Evolutionary conservation across 208 protist genomes (phyloP).

Genomic region (Trypanosoma boissoni): DNA sequence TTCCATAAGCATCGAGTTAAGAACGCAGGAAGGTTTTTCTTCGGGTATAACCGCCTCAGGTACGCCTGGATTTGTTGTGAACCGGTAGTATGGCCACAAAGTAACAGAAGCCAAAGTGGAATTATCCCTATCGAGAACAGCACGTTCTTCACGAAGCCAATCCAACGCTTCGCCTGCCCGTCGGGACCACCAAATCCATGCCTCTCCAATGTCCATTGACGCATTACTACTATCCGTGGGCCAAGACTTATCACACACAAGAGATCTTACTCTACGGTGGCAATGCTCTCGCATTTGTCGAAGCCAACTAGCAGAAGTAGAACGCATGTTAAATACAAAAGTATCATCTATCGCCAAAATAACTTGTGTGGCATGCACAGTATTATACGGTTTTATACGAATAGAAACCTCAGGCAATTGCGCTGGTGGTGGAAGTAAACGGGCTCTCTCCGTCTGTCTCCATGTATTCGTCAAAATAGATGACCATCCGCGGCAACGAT

Average conservation of each 20-base stretch:
- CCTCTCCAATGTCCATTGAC: constrained; percentile 36
- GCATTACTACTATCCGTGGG: constrained; percentile 2
- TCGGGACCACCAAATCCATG: constrained; percentile 76
- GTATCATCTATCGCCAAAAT: constrained; percentile 48
- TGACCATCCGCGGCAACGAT: constrained; percentile 79
- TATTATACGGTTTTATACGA: constrained; percentile 62
- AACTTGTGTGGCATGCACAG: constrained; percentile 47
- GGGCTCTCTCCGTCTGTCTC: constrained; percentile 63
- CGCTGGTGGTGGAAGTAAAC: constrained; percentile 57
- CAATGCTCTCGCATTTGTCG: constrained; percentile 51
- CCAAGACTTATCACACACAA: constrained; percentile 28
- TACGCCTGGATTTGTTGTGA: constrained; percentile 25
- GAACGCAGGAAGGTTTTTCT: neutral
- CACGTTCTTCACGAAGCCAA: constrained; percentile 82
- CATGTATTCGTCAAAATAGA: constrained; percentile 69
- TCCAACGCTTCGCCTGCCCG: constrained; percentile 35
- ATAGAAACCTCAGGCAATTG: constrained; percentile 70
- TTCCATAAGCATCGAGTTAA: no score
- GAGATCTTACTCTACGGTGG: constrained; percentile 27
- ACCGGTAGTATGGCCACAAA: constrained; percentile 35
- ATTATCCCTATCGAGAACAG: neutral
- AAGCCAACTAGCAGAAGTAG: constrained; percentile 71
- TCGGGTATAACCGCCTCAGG: constrained; percentile 20
- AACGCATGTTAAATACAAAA: constrained; percentile 55
- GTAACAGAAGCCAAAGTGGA: neutral